These are phyloP conservation scores for Globisporangium iwayamae DNA, from an alignment of 352 stramenopile species.

Conservation along the genomic window DNA sequence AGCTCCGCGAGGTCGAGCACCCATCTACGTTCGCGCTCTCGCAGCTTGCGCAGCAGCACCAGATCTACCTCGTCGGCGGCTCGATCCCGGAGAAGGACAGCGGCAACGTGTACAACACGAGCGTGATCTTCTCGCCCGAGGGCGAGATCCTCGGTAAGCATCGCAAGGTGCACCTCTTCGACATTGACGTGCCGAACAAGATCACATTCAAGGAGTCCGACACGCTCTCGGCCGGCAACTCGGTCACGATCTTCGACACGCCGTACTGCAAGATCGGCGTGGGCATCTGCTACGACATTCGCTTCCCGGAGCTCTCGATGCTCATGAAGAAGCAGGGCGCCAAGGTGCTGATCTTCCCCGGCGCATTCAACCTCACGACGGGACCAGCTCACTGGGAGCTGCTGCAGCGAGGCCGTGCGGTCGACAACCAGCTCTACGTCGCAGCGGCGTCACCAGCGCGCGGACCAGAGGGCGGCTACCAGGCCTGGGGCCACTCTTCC, in stretches of 20 bases:
- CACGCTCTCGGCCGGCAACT: conserved; percentile 94
- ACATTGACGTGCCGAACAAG: conserved; percentile 98
- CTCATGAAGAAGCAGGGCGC: conserved; percentile 91
- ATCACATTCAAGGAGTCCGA: conserved; percentile 99
- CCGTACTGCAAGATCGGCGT: conserved; percentile 94
- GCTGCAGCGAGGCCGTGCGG: conserved; percentile 94
- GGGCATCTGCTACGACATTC: conserved; percentile 99
- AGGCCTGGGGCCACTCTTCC: conserved; percentile 98
- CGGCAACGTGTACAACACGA: conserved; percentile 98
- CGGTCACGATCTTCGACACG: conserved; percentile 84
- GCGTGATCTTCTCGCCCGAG: conserved; percentile 92
- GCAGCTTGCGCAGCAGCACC: conserved; percentile 83
- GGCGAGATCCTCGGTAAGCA: conserved; percentile 97
- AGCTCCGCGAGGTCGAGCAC: conserved; percentile 57
- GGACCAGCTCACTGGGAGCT: conserved; percentile 99
- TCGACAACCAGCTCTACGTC: conserved; percentile 96
- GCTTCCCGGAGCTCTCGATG: conserved; percentile 98
- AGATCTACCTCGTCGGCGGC: conserved; percentile 96
- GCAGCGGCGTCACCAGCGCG: conserved; percentile 95
- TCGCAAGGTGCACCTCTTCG: conserved; percentile 99
- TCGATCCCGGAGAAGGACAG: conserved; percentile 92
- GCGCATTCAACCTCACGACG: conserved; percentile 86
- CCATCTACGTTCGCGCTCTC: conserved; percentile 88
- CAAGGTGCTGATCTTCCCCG: conserved; percentile 84
- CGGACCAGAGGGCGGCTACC: conserved; percentile 93